phyloP scores from a whole-genome alignment of 2,329 filamentous ascomycete genomes.

The Teratosphaeria nubilosa region DNA sequence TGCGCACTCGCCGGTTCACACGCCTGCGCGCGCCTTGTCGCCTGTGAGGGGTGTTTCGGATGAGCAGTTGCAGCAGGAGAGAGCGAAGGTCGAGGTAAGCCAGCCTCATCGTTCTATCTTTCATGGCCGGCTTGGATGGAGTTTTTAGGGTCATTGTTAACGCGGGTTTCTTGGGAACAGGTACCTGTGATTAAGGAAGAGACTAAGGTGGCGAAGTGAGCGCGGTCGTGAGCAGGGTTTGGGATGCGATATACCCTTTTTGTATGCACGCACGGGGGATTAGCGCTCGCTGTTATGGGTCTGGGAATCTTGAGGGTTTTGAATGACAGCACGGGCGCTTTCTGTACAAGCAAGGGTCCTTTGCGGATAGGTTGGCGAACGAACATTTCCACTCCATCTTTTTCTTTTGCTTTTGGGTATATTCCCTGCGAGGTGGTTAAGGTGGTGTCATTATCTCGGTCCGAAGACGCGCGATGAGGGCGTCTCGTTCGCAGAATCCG shows the following conservation, averaged over 20 bases:
- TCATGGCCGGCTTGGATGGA: slow-evolving; percentile 13
- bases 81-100: not conserved
- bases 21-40: not conserved
- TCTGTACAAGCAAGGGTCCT: too few species aligned
- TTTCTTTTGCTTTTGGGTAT: too few species aligned
- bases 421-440: too few species aligned
- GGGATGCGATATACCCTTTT: not conserved
- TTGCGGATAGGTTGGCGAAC: too few species aligned
- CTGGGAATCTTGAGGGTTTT: not conserved
- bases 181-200: not conserved
- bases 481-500: too few species aligned
- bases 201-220: not conserved
- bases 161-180: not conserved
- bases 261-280: not conserved
- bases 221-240: not conserved
- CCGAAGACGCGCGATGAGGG: too few species aligned
- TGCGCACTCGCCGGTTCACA: not conserved
- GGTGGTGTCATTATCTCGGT: too few species aligned
- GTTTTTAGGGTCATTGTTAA: not conserved
- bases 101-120: not conserved
- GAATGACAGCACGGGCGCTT: not conserved
- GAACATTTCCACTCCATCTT: too few species aligned
- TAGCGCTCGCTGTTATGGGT: not conserved
- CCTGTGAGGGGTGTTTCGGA: not conserved
- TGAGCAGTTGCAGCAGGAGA: not conserved